Evolutionary conservation across 2,329 filamentous ascomycete genomes (phyloP), one percentile per base, ranked within the genome.

Genomic region (Trichoderma atroviride): DNA sequence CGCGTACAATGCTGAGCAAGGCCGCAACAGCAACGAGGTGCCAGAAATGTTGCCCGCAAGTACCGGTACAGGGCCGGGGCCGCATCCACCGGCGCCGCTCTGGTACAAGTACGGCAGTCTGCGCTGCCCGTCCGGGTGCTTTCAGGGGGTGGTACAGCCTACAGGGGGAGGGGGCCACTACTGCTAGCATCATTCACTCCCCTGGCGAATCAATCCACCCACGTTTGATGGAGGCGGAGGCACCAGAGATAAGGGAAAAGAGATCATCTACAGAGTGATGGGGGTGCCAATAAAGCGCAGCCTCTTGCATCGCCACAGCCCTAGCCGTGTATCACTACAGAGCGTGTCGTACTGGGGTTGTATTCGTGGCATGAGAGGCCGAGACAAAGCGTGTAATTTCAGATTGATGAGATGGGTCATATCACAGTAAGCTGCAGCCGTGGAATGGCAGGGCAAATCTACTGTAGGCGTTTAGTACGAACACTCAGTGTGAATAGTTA

Each of bases 121-220:
- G 33, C 37, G 22, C 19, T 53, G 57, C 35, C 47, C 27, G 9
- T 24, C 57, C 16, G 57, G 60, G 16, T 5, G 16, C 50, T 62
- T 69, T 55, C 33, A 35, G 56, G 55, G 57, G 62, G 47, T 56
- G 37, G 47, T 68, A 61, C 62, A 56, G 50, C 50, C 56, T 68
- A 56, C 63, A 68, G 50, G 69, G 69, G 68, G 24, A 27, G 53
- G 35, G 56, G 62, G 62, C 47, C 24, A 29, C 53, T 52, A 57
- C 50, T 53, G n/a, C 47, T 50, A 50, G 47, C 22, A 53, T 56
- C 62, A 31, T 56, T 31, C 65, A 62, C 16, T 53, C 71, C 72
- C 73, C 72, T 76, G 71, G 59, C 77, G 77, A 79, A 78, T 79
- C 77, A 79, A 74, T 70, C 64, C 66, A 68, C 76, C 77, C 77